Percentiles rank a stretch among this genome's conserved stretches.
Evolutionary conservation across 2,329 filamentous ascomycete species (phyloP).

Genomic region (Tolypocladium paradoxum): DNA sequence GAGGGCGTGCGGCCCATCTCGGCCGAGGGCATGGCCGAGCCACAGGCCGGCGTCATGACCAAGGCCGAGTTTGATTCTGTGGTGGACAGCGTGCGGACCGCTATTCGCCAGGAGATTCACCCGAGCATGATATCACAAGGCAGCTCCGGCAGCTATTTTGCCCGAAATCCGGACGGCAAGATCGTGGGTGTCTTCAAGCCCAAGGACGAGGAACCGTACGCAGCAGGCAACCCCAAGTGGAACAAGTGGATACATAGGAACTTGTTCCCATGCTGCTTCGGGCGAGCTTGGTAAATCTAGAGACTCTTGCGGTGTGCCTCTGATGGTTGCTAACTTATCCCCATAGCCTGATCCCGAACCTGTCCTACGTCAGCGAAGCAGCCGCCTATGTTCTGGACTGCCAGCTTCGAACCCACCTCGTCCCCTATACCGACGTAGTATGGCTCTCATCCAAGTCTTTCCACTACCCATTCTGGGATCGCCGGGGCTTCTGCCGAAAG

Average conservation of each 20-base stretch:
- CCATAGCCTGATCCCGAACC: conserved; percentile 74
- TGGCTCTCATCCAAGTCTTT: conserved; percentile 93
- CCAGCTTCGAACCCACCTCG: conserved; percentile 80
- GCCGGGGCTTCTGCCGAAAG: conserved; percentile 76
- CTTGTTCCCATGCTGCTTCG: conserved; percentile 94
- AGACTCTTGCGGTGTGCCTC: background rate
- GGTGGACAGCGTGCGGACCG: conserved; percentile 79
- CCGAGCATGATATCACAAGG: conserved; percentile 95
- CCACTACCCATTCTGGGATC: conserved; percentile 96
- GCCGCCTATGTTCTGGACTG: conserved; percentile 91
- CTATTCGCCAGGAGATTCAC: conserved; percentile 84
- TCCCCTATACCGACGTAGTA: conserved; percentile 94
- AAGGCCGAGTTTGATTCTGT: conserved; percentile 76
- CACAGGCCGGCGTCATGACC: conserved; percentile 57
- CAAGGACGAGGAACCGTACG: conserved; percentile 97
- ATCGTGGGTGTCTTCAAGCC: conserved; percentile 98
- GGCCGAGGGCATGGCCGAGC: conserved; percentile 58
- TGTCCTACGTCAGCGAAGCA: conserved; percentile 96
- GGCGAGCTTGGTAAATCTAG: conserved; percentile 61
- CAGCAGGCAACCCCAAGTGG: conserved; percentile 95
- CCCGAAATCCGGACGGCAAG: conserved; percentile 80
- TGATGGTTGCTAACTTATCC: background rate
- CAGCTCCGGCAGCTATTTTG: conserved; percentile 97
- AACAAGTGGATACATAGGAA: conserved; percentile 99
- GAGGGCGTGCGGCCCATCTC: conserved; percentile 76